These are phyloP conservation scores for Cryptococcus sp. DNA, from an alignment of 1,284 basidiomycete species.

Conservation along the genomic window DNA sequence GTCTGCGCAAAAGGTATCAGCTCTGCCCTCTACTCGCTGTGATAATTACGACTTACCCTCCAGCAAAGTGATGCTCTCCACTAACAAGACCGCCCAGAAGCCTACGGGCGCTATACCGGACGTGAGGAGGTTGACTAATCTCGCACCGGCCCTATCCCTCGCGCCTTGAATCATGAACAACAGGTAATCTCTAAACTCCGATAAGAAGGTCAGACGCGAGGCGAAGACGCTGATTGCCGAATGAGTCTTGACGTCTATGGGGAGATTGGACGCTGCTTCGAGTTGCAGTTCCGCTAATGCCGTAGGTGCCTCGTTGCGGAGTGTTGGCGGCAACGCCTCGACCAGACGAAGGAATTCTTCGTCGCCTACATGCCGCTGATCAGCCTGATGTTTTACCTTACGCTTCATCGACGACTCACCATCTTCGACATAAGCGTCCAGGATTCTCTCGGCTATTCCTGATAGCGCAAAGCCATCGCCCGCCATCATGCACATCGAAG, in stretches of 20 bases:
- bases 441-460: slow-evolving; percentile 52
- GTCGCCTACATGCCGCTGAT: slow-evolving; percentile 26
- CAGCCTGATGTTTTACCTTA: not conserved
- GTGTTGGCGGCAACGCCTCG: slow-evolving; percentile 39
- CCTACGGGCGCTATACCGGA: slow-evolving; percentile 52
- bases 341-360: slow-evolving; percentile 37
- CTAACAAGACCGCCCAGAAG: slow-evolving; percentile 54
- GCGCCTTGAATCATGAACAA: slow-evolving; percentile 49
- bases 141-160: slow-evolving; percentile 47
- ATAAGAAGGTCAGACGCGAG: slow-evolving; percentile 54
- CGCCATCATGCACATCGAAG: slow-evolving; percentile 52
- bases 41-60: slow-evolving; percentile 44
- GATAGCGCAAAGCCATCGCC: slow-evolving; percentile 51
- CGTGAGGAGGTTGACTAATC: slow-evolving; percentile 52
- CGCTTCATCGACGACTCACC: slow-evolving; percentile 34
- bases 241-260: slow-evolving; percentile 17
- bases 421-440: slow-evolving; percentile 50
- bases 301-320: slow-evolving; percentile 40
- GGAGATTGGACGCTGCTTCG: slow-evolving; percentile 3
- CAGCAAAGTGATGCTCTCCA: slow-evolving; percentile 53
- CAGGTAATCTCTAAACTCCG: slow-evolving; percentile 57
- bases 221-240: slow-evolving; percentile 38
- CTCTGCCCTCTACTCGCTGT: not conserved
- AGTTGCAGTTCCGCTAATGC: slow-evolving; percentile 28
- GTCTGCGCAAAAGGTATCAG: slow-evolving; percentile 32